Base-by-base conservation (phyloP, 2,329 filamentous ascomycete genomes). In the Xylaria sp. region DNA sequence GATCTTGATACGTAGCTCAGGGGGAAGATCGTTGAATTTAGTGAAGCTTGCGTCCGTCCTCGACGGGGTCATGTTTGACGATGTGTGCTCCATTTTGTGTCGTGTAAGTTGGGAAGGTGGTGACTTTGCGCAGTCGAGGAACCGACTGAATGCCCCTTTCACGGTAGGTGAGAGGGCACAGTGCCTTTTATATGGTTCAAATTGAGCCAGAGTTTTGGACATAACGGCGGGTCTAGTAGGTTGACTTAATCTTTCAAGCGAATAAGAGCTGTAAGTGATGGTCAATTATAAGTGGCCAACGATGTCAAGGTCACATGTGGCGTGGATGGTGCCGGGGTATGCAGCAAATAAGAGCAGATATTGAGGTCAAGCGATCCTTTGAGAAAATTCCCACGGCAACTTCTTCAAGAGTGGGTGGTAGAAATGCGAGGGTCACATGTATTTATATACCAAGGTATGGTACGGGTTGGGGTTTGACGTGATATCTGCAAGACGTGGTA, bases 1-100 rank as follows among this genome's bases (percentile, higher is more conserved):
- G 46, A 73, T 69, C 52, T 68, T 72, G 56, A 73, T 70, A 13
- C 71, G 69, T 51, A 73, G 42, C 54, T 73, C 71, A 34, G 71
- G 69, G 1, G 71, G 71, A 7, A 73, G 71, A 7, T 70, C 51
- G 47, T 63, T 61, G 65, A 73, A 73, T 47, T 64, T 65, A 52
- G 61, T 59, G 56, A 73, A 73, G 52, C 59, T 66, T 16, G 58
- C 57, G 10, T 63, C 56, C 42, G 42, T 52, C 50, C 62, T 61
- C 44, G 56, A 18, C 23, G 58, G 63, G 7, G 55, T 56, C 23
- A 63, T 42, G 16, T 58, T 59, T 55, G 63, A 59, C 18, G 59
- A 52, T 35, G 60, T 64, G 35, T 59, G 62, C 16, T 68, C 66
- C 68, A 72, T 71, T 52, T 67, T 42, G 35, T 51, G 59, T 68